phyloP scores from a whole-genome alignment of 1,284 basidiomycete species.

The Fomitopsis betulina region DNA sequence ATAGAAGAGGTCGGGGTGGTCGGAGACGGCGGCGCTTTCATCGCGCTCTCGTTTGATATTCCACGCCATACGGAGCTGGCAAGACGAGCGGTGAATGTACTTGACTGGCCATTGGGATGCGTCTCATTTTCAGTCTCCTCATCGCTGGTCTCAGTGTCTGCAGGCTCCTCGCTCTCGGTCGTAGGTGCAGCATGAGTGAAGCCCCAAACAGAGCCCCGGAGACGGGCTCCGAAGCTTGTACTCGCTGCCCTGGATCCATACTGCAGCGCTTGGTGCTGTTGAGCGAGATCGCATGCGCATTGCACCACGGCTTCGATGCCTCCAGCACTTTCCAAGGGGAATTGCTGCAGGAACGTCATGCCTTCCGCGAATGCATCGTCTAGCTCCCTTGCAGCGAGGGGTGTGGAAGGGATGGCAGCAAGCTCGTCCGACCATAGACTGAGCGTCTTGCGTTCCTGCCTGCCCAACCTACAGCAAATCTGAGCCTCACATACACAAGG shows the following conservation, averaged over 20 bases:
- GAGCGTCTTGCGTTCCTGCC: slow-evolving; percentile 35
- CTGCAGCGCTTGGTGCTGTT: slow-evolving; percentile 41
- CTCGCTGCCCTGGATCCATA: slow-evolving; percentile 25
- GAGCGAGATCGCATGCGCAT: slow-evolving; percentile 54
- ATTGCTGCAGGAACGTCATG: slow-evolving; percentile 56
- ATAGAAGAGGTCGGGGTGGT: slow-evolving; percentile 27
- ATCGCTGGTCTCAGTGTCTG: slow-evolving; percentile 26
- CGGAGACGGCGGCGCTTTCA: slow-evolving; percentile 51
- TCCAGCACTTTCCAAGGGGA: slow-evolving; percentile 58
- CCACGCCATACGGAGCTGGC: slow-evolving; percentile 66
- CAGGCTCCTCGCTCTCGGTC: slow-evolving; percentile 26
- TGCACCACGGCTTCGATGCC: slow-evolving; percentile 70
- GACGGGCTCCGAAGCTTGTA: slow-evolving; percentile 46
- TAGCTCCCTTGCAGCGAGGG: slow-evolving; percentile 48
- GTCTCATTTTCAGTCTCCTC: slow-evolving; percentile 36
- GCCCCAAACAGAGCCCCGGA: slow-evolving; percentile 65
- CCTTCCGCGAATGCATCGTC: slow-evolving; percentile 65
- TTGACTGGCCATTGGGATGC: slow-evolving; percentile 9
- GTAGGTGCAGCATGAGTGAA: slow-evolving; percentile 44
- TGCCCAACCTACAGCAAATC: slow-evolving; percentile 44
- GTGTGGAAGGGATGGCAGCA: slow-evolving; percentile 33
- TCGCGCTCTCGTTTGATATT: slow-evolving; percentile 68
- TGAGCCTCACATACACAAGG: neutral
- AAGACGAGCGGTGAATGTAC: slow-evolving; percentile 48
- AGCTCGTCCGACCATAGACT: slow-evolving; percentile 55